Evolutionary conservation across 2,329 filamentous ascomycete species (phyloP), one percentile per base, ranked within the genome.

Genomic region (Alternaria ventricosa): DNA sequence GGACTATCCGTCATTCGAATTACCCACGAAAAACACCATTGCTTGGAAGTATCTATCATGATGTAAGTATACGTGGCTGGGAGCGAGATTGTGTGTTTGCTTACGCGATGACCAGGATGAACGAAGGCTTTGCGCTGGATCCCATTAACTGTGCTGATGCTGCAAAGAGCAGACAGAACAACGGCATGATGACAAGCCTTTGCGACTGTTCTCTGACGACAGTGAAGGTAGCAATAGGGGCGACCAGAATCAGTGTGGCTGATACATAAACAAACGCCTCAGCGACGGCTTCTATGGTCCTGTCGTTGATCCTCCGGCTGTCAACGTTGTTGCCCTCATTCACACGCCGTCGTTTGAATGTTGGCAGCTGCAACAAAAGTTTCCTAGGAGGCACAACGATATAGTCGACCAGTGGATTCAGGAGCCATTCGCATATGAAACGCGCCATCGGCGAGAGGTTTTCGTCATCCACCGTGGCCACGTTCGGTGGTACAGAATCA

Each of bases 91-190:
- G n/a, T n/a, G n/a, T n/a, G n/a, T n/a, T n/a, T n/a, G n/a, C n/a
- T n/a, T n/a, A n/a, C 58, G 30, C 45, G 13, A 27, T 45, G 12
- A 56, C 49, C 18, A 61, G 20, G 20, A 9, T 44, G 20, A 23
- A 51, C 2, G 36, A 8, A 15, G 28, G 46, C 45, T 46, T 61
- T 3, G 59, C 12, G 2, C 8, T 5, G 6, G 33, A 6, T 13
- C 59, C 59, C 59, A 61, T 61, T 6, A 50, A 20, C 27, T 53
- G 53, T 61, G 59, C 59, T 43, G 47, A 57, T 12, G 28, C 45
- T 4, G 41, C 25, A 4, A 51, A 25, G 22, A 51, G 45, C 8
- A 57, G 55, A 33, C 54, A 54, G 30, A 61, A 64, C 9, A 64
- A 13, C 7, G 58, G 46, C 33, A 64, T 56, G 13, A 61, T 28